These are phyloP conservation scores for Ambrosia trifida DNA, from an alignment of 129 eudicot species.

Conservation along the genomic window DNA sequence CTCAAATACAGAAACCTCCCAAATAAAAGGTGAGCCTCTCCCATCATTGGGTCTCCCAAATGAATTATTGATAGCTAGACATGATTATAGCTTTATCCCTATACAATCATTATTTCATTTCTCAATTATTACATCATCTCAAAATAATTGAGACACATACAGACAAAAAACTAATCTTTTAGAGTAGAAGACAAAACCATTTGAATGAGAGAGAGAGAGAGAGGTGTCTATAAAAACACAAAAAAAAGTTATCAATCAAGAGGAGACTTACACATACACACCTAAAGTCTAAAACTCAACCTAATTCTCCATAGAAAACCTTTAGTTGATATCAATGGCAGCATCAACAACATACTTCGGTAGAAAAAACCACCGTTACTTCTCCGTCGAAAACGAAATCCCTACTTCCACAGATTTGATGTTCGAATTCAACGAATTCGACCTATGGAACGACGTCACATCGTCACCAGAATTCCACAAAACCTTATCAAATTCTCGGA, in stretches of 20 bases:
- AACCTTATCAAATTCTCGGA: slow-evolving; percentile 34
- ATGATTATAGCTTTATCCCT: too few species aligned
- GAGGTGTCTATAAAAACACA: background rate
- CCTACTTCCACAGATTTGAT: slow-evolving; percentile 34
- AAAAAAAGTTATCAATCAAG: background rate
- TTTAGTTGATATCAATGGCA: slow-evolving; percentile 42
- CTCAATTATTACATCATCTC: background rate
- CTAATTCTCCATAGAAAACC: slow-evolving; percentile 4
- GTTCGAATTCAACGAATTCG: slow-evolving; percentile 75
- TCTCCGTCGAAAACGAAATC: slow-evolving; percentile 33
- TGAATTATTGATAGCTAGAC: too few species aligned
- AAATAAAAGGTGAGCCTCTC: too few species aligned
- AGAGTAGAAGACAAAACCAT: background rate
- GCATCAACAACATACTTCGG: slow-evolving; percentile 57
- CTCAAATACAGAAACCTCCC: too few species aligned
- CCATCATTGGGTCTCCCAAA: too few species aligned
- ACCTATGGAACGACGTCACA: slow-evolving; percentile 56
- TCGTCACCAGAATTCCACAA: slow-evolving; percentile 59
- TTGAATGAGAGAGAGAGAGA: background rate
- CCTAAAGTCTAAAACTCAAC: background rate
- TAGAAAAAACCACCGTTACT: slow-evolving; percentile 54
- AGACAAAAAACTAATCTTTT: background rate
- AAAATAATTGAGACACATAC: background rate
- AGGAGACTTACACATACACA: background rate
- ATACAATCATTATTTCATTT: too few species aligned